Base-by-base conservation (phyloP, 805 yeast genomes). In the Ogataea nakhonphanomensis region DNA sequence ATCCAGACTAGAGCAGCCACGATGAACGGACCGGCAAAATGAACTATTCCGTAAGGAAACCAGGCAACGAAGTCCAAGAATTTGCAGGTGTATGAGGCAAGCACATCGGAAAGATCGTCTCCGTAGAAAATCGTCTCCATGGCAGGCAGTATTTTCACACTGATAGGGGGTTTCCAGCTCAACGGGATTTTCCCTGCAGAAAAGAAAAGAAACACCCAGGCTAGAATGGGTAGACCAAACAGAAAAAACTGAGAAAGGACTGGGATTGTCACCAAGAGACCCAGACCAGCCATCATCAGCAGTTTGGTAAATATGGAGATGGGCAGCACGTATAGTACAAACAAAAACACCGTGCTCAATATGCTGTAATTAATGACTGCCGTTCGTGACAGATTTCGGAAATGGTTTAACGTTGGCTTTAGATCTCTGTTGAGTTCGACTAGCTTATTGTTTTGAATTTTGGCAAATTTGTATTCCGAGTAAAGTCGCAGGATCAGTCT, bases 51-150 rank as follows among this genome's bases (percentile, higher is more conserved):
- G 60, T 91, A 91, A 4, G 97, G 96, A 28, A 91, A 64, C 96
- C 96, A 90, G 4, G 97, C 96, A 35, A 87, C 53, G n/a, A 90
- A 69, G 58, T 90, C 98, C 40, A 86, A 66, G 6, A 78, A 52
- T 2, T 83, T 61, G 45, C 71, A 76, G 12, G 84, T 80, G 11
- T 79, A 70, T 5, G 90, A 76, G 1, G 96, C 93, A 54, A 89
- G 71, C 17, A 90, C 79, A 52, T 84, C 85, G 38, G 90, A 80
- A 54, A 91, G 70, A 63, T 91, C 85, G 55, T 90, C 96, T 37
- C 97, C 97, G 57, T 88, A 90, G 44, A 91, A 67, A 41, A 90
- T 84, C 29, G 96, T 87, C 62, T 90, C 98, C 66, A 89, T 71
- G 2, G 95, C 93, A 0, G 98, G 97, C 35, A 90, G 72, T 15